These are phyloP conservation scores for Tylopilus rubrobrunneus DNA, from an alignment of 768 basidiomycete genomes.

Conservation along the genomic window DNA sequence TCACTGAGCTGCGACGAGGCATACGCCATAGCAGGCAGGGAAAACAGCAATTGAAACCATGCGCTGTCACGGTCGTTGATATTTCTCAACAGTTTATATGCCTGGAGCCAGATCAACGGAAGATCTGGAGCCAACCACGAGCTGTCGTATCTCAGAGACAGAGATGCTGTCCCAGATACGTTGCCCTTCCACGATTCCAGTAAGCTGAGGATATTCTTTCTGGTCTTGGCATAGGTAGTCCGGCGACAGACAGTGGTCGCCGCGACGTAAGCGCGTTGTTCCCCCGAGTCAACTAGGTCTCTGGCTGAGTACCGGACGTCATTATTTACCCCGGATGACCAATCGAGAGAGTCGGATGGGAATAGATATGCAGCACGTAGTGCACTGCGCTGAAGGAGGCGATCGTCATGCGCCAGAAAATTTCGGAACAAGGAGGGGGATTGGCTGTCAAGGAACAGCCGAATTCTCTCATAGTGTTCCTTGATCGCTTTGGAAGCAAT, in stretches of 20 bases:
- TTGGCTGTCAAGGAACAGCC: slow-evolving; percentile 6
- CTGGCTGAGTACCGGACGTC: slow-evolving; percentile 16
- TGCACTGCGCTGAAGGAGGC: slow-evolving; percentile 18
- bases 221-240: background rate
- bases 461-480: slow-evolving; percentile 20
- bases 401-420: slow-evolving; percentile 5
- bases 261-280: slow-evolving; percentile 13
- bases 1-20: slow-evolving; percentile 2
- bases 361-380: slow-evolving; percentile 9
- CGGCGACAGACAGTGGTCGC: slow-evolving; percentile 5
- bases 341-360: slow-evolving; percentile 2
- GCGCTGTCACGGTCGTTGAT: background rate
- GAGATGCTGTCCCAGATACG: background rate
- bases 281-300: background rate
- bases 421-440: background rate
- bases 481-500: slow-evolving; percentile 27
- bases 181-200: slow-evolving; percentile 6
- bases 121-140: slow-evolving; percentile 26
- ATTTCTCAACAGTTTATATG: slow-evolving; percentile 25
- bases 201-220: slow-evolving; percentile 2
- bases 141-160: slow-evolving; percentile 21
- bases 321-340: background rate
- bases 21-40: slow-evolving; percentile 32
- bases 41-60: slow-evolving; percentile 28
- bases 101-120: slow-evolving; percentile 20